Percentiles rank a stretch among this genome's conserved stretches.
Evolutionary conservation across 805 yeast genomes (phyloP).

Genomic region (Cyberlindnera maritima): DNA sequence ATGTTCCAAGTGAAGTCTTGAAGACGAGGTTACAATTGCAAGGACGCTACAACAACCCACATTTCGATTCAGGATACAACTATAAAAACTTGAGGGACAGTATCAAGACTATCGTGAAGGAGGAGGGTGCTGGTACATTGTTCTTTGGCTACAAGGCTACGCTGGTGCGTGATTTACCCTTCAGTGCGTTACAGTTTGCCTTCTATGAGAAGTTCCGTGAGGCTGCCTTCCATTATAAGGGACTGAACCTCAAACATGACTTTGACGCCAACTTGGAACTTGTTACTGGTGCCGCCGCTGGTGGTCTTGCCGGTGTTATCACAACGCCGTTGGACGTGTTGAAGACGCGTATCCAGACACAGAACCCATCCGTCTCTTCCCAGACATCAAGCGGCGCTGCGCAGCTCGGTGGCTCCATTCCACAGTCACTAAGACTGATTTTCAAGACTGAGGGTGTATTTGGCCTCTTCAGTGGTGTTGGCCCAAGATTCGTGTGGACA

Average conservation of each 20-base stretch:
- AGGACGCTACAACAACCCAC: conserved; percentile 79
- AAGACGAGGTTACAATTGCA: conserved; percentile 93
- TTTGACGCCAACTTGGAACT: conserved; percentile 63
- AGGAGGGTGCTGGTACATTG: conserved; percentile 75
- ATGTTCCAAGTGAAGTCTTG: conserved; percentile 93
- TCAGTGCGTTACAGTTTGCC: conserved; percentile 93
- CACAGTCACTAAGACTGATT: conserved; percentile 51
- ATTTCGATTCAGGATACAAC: conserved; percentile 81
- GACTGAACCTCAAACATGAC: conserved; percentile 35
- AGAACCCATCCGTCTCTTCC: conserved; percentile 37
- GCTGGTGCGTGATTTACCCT: conserved; percentile 86
- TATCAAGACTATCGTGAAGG: conserved; percentile 51
- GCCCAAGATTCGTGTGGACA: conserved; percentile 96
- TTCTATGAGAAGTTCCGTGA: conserved; percentile 84
- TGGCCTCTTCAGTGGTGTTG: conserved; percentile 91
- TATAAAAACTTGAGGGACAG: conserved; percentile 78
- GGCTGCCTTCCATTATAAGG: conserved; percentile 45
- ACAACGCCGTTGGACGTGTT: conserved; percentile 93
- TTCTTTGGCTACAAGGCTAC: conserved; percentile 95
- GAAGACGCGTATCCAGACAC: conserved; percentile 91
- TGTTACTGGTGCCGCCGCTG: conserved; percentile 91
- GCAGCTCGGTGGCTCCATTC: conserved; percentile 41
- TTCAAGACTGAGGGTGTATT: conserved; percentile 70
- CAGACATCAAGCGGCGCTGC: conserved; percentile 18
- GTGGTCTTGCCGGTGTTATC: conserved; percentile 84